A percentile compares a stretch with the other conserved stretches of the same genome.
Conservation (phyloP, 495 filamentous ascomycete genomes). For the Lasiosphaeria miniovina region DNA sequence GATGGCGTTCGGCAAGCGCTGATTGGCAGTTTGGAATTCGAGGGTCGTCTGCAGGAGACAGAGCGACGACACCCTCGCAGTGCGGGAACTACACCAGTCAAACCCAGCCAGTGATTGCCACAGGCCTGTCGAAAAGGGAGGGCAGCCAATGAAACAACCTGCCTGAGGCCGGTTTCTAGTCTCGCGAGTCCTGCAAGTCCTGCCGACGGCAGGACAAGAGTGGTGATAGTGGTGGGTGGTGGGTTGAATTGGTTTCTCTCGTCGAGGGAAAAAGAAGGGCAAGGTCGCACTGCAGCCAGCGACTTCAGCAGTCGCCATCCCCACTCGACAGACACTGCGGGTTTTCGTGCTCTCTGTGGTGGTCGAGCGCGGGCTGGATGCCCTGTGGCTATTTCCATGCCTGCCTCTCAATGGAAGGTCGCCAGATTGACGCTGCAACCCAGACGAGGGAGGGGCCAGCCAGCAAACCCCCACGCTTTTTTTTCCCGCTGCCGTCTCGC, state of each 20-base stretch:
- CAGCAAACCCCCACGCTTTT: constrained; percentile 21
- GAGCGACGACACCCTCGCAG: constrained; percentile 1
- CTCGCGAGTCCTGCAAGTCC: constrained; percentile 11
- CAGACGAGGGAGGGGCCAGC: not conserved
- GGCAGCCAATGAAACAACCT: constrained; percentile 25
- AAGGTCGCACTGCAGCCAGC: constrained; percentile 22
- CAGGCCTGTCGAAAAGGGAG: constrained; percentile 14
- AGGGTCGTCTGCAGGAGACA: constrained; percentile 18
- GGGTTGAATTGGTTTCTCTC: not conserved
- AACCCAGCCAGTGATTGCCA: constrained; percentile 14
- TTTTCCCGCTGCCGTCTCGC: constrained; percentile 3
- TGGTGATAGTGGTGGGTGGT: not conserved
- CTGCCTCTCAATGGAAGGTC: not conserved
- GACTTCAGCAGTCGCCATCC: constrained; percentile 15
- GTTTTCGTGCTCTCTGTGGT: not conserved
- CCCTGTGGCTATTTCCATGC: not conserved
- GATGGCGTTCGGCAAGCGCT: not conserved
- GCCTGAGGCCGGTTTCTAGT: constrained; percentile 17
- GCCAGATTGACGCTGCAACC: constrained; percentile 2
- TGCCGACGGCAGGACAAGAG: constrained; percentile 14
- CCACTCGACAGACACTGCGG: constrained; percentile 1
- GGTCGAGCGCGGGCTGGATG: not conserved
- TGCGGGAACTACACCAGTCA: constrained; percentile 6
- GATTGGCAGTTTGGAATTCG: constrained; percentile 15
- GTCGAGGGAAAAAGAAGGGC: not conserved